Evolutionary conservation across 2,329 filamentous ascomycete genomes (phyloP).

Genomic region (Incumbomyces lentus): DNA sequence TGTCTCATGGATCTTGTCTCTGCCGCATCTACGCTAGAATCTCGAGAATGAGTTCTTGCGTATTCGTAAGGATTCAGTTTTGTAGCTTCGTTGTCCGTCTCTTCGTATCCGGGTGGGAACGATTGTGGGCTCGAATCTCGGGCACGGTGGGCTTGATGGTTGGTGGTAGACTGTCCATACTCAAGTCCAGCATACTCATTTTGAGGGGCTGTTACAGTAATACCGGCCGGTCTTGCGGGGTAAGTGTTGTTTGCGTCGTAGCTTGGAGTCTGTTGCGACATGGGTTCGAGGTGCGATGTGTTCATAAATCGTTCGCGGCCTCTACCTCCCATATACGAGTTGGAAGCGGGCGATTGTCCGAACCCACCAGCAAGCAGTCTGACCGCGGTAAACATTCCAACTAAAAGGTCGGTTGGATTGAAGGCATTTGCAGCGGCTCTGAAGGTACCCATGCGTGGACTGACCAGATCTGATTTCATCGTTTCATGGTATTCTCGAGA

Average conservation of each 20-base stretch:
- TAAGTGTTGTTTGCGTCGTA: background rate
- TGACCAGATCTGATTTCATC: background rate
- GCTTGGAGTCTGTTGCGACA: background rate
- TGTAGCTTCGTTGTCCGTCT: background rate
- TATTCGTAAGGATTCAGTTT: background rate
- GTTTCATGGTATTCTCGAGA: slow-evolving; percentile 26
- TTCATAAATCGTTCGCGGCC: background rate
- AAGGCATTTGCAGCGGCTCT: slow-evolving; percentile 8
- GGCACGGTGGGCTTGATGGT: background rate
- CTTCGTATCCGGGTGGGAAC: background rate
- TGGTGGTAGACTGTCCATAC: background rate
- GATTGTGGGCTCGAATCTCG: background rate
- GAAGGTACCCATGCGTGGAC: background rate
- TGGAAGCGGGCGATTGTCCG: background rate
- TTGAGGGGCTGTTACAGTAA: background rate
- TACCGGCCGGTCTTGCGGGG: background rate
- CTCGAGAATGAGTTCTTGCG: background rate
- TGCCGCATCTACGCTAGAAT: background rate
- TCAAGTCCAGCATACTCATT: background rate
- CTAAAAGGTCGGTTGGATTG: slow-evolving; percentile 11
- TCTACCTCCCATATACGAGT: background rate
- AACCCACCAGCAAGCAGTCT: slow-evolving; percentile 33
- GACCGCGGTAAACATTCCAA: slow-evolving; percentile 30
- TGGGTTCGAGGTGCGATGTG: background rate
- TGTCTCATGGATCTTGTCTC: background rate